Conservation (phyloP, 2,329 filamentous ascomycete genomes). For the Podosphaera leucotricha region DNA sequence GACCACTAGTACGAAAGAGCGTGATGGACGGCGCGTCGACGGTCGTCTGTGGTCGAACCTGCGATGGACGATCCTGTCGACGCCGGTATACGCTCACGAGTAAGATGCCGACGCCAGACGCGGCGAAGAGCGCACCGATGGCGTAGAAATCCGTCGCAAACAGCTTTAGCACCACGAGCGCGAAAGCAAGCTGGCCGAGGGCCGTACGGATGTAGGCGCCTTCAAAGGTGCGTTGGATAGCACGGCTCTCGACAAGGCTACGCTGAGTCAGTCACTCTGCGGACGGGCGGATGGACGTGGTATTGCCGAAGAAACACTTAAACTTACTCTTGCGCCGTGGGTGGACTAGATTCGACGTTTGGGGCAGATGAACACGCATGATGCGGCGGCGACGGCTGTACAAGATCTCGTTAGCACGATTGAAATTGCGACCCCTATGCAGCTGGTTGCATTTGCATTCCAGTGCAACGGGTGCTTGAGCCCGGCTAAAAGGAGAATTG, state of each 20-base stretch:
- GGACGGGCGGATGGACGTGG: not conserved
- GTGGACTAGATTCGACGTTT: no score
- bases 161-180: conserved; percentile 83
- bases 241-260: conserved; percentile 70
- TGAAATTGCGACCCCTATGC: no score
- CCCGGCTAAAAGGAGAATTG: no score
- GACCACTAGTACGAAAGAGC: conserved; percentile 40
- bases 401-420: no score
- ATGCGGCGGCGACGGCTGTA: no score
- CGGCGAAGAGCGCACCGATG: conserved; percentile 86
- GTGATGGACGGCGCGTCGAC: conserved; percentile 20
- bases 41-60: conserved; percentile 42
- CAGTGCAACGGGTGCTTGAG: no score
- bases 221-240: conserved; percentile 88
- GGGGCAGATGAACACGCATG: no score
- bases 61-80: conserved; percentile 59
- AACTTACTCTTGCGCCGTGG: no score
- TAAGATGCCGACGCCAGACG: conserved; percentile 70
- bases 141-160: conserved; percentile 93
- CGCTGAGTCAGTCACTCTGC: not conserved
- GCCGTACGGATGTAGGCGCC: conserved; percentile 91
- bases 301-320: not conserved
- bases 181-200: conserved; percentile 83
- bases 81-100: conserved; percentile 65
- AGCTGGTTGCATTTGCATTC: no score